Conservation (phyloP, 2,329 filamentous ascomycete species). For the Ceratocystis colombiana region DNA sequence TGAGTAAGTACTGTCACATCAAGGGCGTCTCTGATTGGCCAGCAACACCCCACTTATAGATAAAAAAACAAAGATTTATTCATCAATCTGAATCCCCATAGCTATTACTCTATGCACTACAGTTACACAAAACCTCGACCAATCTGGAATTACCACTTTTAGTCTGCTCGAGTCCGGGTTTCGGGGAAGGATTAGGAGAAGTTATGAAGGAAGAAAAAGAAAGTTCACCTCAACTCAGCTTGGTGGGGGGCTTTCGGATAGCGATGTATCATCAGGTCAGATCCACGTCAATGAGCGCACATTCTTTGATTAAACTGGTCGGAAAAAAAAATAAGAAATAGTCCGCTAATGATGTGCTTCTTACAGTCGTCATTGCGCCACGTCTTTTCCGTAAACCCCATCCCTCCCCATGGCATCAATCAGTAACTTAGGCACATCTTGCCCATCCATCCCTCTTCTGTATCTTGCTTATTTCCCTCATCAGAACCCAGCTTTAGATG, state of each 20-base stretch:
- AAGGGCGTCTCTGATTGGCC: no score
- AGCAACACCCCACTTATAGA: no score
- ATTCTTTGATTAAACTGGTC: no score
- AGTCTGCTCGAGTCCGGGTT: not conserved
- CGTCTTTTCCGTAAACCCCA: no score
- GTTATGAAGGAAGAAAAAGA: not conserved
- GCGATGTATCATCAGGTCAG: no score
- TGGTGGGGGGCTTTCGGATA: not conserved
- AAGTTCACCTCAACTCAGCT: not conserved
- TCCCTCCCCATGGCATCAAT: not conserved
- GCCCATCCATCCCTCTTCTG: not conserved
- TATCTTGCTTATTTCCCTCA: not conserved
- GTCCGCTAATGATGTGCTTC: no score
- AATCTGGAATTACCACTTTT: constrained; percentile 6
- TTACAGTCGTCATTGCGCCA: no score
- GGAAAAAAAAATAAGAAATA: no score
- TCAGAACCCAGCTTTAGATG: not conserved
- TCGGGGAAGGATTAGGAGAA: not conserved
- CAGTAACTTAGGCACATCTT: not conserved
- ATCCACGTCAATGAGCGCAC: no score
- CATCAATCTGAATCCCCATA: no score
- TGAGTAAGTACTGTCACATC: no score
- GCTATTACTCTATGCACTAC: no score
- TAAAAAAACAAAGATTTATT: not conserved
- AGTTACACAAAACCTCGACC: constrained; percentile 1